Evolutionary conservation across 2,329 filamentous ascomycete genomes (phyloP), one percentile per base, ranked within the genome.

Genomic region (Fusarium papillatum): DNA sequence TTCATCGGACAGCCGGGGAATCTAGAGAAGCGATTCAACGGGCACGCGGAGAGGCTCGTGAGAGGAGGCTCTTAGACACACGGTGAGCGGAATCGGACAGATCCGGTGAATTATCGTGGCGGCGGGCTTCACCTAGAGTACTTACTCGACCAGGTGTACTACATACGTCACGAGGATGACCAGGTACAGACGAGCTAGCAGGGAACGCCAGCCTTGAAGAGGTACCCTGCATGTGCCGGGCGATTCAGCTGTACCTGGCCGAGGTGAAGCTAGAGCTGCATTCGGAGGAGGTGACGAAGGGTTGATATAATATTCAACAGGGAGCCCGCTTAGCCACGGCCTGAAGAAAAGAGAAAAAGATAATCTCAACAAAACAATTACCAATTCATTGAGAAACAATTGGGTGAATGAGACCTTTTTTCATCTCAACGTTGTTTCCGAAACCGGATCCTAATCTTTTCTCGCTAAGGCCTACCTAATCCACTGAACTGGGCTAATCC

Each of bases 51-150:
- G 68, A 63, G 65, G 74, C 71, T 72, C 67, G 71, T 70, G 70
- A 61, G 24, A 59, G 24, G 48, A 26, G 43, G 22, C 38, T 24
- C 29, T 34, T 36, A n/a, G 29, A 64, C 74, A n/a, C 34, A 64
- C 74, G 67, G 62, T 66, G 65, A 73, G 66, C 41, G 53, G 69
- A 57, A 36, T 19, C 50, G 46, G 66, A 38, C 57, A 61, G 68
- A 39, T 78, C 78, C 78, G 78, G 70, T 71, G 70, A 74, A 80
- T 80, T 80, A 78, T 80, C 78, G 78, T 79, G 57, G 66, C 66
- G 72, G 59, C 64, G 67, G 68, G 59, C 69, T 74, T 73, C 70
- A 67, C 76, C 64, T 59, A 48, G 62, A 53, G 29, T 29, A 29
- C 29, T 29, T 29, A 29, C 29, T 29, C 29, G 29, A 11, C 60